Percentiles rank a stretch among this genome's conserved stretches.
Conservation (phyloP, 1,284 basidiomycete genomes). For the Trichosporon sp. region DNA sequence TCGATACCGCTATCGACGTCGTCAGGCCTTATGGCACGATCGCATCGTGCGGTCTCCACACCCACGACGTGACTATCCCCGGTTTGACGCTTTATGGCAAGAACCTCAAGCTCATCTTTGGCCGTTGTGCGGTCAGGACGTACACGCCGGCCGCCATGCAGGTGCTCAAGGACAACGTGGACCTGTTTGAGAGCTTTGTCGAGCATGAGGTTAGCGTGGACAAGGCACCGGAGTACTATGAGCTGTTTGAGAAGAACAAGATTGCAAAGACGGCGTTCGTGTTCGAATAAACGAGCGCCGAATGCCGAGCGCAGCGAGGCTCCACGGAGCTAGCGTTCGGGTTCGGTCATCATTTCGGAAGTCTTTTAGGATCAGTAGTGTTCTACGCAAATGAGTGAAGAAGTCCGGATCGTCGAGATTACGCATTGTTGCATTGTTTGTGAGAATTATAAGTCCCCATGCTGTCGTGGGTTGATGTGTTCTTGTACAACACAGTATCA, state of each 20-base stretch:
- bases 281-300: background rate
- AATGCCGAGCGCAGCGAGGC: background rate
- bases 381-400: background rate
- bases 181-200: slow-evolving; percentile 42
- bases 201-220: slow-evolving; percentile 38
- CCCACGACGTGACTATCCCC: slow-evolving; percentile 32
- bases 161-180: slow-evolving; percentile 52
- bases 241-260: slow-evolving; percentile 42
- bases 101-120: slow-evolving; percentile 54
- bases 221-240: slow-evolving; percentile 44
- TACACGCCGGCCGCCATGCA: slow-evolving; percentile 69
- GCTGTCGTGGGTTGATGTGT: too few relatives aligned
- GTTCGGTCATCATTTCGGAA: background rate
- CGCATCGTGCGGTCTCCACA: slow-evolving; percentile 65
- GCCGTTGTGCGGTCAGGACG: slow-evolving; percentile 77
- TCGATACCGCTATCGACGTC: slow-evolving; percentile 66
- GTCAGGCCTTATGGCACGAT: slow-evolving; percentile 75
- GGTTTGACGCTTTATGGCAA: slow-evolving; percentile 65
- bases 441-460: background rate
- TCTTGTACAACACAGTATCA: too few relatives aligned
- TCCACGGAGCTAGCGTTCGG: too few relatives aligned
- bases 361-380: background rate
- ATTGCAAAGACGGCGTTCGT: slow-evolving; percentile 46
- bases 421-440: background rate
- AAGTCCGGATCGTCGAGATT: background rate